Base-by-base conservation (phyloP, 2,329 filamentous ascomycete genomes). In the Achaetomium macrosporum region DNA sequence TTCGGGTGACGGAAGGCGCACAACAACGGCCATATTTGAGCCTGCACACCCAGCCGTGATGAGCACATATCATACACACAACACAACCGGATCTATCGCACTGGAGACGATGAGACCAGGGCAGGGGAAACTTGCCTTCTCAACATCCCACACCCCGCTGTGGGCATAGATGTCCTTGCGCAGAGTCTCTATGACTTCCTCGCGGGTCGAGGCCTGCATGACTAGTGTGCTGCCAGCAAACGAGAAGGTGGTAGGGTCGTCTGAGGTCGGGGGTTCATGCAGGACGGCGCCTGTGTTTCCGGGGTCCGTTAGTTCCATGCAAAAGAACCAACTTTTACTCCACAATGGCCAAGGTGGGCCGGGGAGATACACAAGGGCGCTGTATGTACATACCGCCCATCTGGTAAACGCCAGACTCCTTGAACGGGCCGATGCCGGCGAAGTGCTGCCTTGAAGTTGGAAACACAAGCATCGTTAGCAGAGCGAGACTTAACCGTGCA, bases 111-210 rank as follows among this genome's bases (percentile, higher is more conserved):
- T 4, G 25, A 25, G 4, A 25, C 4, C 25, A 25, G 25, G 71
- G 71, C 73, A 20, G 71, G 71, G 57, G 69, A 70, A 55, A 64
- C 67, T 63, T 57, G 81, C 81, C 62, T 87, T 87, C 35, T 84
- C 79, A 54, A 87, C 65, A 73, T 96, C 88, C 90, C 90, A 96
- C 9, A 95, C 90, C 0, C 84, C 88, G 41, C 70, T 76, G 55
- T 71, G 76, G 10, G 77, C 74, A 70, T 95, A 96, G 10, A 90
- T 73, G 71, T 96, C 90, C 45, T 80, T 76, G 68, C 79, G 80
- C 43, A 96, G 67, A 47, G 78, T 65, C 61, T 85, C 78, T 39
- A 85, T 66, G 2, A 88, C 81, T 66, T 90, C 85, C 58, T 90
- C 85, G 62, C 78, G 82, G 9, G 77, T 83, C 57, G 81, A 78